phyloP scores from a whole-genome alignment of 208 protist genomes.

The Histomonas meleagridis region DNA sequence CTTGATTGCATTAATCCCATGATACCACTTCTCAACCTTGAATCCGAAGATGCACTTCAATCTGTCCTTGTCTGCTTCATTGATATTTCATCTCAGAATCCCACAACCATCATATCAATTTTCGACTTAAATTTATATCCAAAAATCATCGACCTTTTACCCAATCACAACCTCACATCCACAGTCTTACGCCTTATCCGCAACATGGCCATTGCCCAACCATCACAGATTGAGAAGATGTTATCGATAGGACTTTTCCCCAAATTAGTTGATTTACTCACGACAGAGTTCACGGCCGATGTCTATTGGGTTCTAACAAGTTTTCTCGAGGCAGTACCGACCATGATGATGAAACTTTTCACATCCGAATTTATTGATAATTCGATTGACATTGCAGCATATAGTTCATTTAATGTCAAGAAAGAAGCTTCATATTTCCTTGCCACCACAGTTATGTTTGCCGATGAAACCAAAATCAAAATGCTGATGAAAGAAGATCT shows the following conservation, averaged over 20 bases:
- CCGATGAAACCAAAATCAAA: no score
- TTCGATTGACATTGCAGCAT: background rate
- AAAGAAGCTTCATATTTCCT: background rate
- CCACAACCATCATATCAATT: background rate
- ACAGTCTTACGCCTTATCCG: background rate
- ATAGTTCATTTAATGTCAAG: background rate
- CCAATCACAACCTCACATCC: no score
- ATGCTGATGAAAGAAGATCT: no score
- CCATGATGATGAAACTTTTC: background rate
- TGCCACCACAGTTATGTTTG: background rate
- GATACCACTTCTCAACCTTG: background rate
- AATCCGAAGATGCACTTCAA: background rate
- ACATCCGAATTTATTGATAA: background rate
- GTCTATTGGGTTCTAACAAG: background rate
- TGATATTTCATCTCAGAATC: background rate
- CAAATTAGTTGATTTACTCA: background rate
- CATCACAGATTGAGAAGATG: background rate
- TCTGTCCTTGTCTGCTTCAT: background rate
- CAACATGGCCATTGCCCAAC: background rate
- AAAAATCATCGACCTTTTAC: no score
- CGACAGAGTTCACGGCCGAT: background rate
- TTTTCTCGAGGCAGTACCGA: background rate
- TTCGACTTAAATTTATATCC: background rate
- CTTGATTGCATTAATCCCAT: background rate
- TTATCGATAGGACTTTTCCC: background rate